These are phyloP conservation scores for Lecanosticta acicola DNA, from an alignment of 2,329 filamentous ascomycete species.

Conservation along the genomic window DNA sequence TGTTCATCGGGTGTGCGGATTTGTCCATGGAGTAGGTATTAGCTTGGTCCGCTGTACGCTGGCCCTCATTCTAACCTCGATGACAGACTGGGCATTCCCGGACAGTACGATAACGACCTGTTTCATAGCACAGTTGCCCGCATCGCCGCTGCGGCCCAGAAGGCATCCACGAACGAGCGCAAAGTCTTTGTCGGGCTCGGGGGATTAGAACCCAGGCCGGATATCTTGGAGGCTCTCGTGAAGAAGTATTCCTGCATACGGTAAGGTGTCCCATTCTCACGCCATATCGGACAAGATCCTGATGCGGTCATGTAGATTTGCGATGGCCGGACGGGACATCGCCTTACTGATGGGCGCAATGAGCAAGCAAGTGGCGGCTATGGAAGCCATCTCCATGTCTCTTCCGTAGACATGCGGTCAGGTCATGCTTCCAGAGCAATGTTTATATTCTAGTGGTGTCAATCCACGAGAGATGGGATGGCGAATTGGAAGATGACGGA, in stretches of 20 bases:
- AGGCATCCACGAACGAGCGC: constrained; percentile 3
- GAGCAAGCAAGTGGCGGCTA: constrained; percentile 7
- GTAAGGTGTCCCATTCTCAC: neutral
- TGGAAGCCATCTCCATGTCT: constrained; percentile 8
- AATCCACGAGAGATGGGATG: neutral
- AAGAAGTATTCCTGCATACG: constrained; percentile 5
- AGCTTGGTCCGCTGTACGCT: neutral
- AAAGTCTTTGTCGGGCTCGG: constrained; percentile 11
- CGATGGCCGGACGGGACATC: constrained; percentile 11
- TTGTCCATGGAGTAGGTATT: constrained; percentile 12
- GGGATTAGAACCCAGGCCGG: constrained; percentile 9
- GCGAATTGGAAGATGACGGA: neutral
- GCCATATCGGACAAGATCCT: neutral
- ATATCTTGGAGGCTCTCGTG: constrained; percentile 6
- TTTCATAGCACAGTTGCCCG: constrained; percentile 9
- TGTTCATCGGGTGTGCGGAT: constrained; percentile 14
- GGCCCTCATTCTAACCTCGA: neutral
- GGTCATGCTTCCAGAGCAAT: too few relatives aligned
- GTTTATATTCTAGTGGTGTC: too few relatives aligned
- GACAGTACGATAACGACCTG: constrained; percentile 8
- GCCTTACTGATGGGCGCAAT: constrained; percentile 10
- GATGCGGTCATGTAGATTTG: constrained; percentile 1
- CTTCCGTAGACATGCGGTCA: neutral
- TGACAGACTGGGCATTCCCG: constrained; percentile 6
- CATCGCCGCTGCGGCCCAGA: constrained; percentile 8